Evolutionary conservation across 2,329 filamentous ascomycete species (phyloP).

Genomic region (Elsinoe fawcettii): DNA sequence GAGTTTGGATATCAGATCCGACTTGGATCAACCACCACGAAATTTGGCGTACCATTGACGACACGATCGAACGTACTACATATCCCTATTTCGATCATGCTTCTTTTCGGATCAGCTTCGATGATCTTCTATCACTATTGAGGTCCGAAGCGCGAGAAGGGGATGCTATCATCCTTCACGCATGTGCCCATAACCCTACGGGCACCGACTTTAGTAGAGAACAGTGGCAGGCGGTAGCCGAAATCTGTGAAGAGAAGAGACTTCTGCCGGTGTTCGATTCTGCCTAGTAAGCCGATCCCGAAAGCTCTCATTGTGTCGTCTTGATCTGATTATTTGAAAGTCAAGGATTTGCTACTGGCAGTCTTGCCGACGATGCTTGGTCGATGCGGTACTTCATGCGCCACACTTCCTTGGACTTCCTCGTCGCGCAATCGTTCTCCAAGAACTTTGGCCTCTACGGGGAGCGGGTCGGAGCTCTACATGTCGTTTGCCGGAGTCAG

Average conservation of each 20-base stretch:
- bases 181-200: conserved; percentile 48
- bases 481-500: conserved; percentile 57
- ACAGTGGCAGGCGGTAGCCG: conserved; percentile 29
- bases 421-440: conserved; percentile 40
- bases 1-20: conserved; percentile 84
- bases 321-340: no score
- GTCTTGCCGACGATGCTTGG: no score
- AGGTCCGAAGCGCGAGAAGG: conserved; percentile 63
- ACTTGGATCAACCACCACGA: conserved; percentile 97
- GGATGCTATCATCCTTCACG: conserved; percentile 17
- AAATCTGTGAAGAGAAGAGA: no score
- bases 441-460: conserved; percentile 69
- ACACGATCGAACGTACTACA: no score
- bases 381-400: no score
- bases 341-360: conserved; percentile 2
- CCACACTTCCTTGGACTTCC: no score
- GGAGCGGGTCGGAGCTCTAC: conserved; percentile 86
- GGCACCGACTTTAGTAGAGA: conserved; percentile 34
- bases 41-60: conserved; percentile 69
- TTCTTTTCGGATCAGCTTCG: conserved; percentile 91
- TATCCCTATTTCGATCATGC: conserved; percentile 96
- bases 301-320: no score
- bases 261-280: conserved; percentile 31
- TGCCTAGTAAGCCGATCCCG: no score
- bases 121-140: conserved; percentile 75